Evolutionary conservation across 2,329 filamentous ascomycete genomes (phyloP), one percentile per base, ranked within the genome.

Genomic region (Dothiorella sarmentorum): DNA sequence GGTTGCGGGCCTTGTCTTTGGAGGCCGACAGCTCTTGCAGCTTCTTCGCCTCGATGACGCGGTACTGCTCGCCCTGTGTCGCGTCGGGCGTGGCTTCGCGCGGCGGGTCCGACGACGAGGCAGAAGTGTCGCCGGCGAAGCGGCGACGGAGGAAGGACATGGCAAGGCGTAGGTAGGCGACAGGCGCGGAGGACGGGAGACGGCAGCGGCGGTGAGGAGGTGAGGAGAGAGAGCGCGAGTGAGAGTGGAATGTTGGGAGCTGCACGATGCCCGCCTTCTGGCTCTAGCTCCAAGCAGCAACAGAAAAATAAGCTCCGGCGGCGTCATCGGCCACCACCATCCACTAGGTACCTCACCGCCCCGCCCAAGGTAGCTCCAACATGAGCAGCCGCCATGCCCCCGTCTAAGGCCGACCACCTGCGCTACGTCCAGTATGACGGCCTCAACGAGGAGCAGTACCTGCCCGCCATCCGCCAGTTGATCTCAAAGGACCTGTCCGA

Each of bases 401-500:
- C 26, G n/a, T 33, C 38, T 18, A 49, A 45, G 17, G 38, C 31
- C 47, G 40, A 65, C 18, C 82, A 71, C 83, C 68, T 73, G 63
- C 77, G 74, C 63, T 87, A 86, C 70, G 71, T 83, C 61, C 82
- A 82, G 66, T 88, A 87, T 69, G 78, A 84, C 61, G 72, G 73
- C 57, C 70, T 78, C 51, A 82, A 84, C 63, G 85, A 88, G 69
- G 80, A 82, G 55, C 75, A 78, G 58, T 86, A 94, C 71, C 85
- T 99, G 40, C 86, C 91, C 33, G 86, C 91, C 40, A 97, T 99
- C 74, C 87, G 93, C 58, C 87, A 92, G 59, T 78, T 99, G 69
- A 99, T 99, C 68, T 94, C 92, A 43, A 96, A 93, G 68, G 94
- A 97, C 71, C 82, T 99, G 51, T 97, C 93, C 66, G 94, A 99